Evolutionary conservation across 1,284 basidiomycete genomes (phyloP), one percentile per base, ranked within the genome.

Genomic region (Singerocomus rubriflavus): DNA sequence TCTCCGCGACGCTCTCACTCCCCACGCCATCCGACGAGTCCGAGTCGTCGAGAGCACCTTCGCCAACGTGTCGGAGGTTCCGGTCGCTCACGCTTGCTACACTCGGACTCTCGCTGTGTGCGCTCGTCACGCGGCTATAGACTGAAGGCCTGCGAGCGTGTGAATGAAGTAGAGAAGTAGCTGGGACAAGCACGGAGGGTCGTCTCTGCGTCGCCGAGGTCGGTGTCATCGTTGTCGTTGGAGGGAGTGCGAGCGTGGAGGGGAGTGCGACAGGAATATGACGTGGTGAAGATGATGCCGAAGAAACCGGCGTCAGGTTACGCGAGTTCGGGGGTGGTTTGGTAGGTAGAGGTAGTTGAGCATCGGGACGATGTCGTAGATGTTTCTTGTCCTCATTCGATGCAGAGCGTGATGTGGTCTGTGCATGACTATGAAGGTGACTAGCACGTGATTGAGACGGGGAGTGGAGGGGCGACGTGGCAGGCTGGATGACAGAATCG

Each of bases 1-100:
- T 67, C 10, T 68, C 71, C 4, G 62, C 68, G 1, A 65, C 66
- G 33, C 61, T 60, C 36, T 60, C 57, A 47, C 69, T 68, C 57
- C 64, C 68, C 6, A 52, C 71, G 17, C 70, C 71, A 0, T 72
- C 75, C 16, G 73, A 76, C 2, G 83, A 85, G 66, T 88, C 86
- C 0, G 85, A 88, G 60, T 88, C 85, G 54, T 85, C 83, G 10
- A 91, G 67, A 3, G 84, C 84, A 21, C 88, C 87, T 59, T 89
- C 88, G 11, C 88, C 88, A 3, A 85, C 79, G 57, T 88, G 79
- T 3, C 78, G 71, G 31, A 79, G 66, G 50, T 73, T 81, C 30
- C 52, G 56, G 42, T 59, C 67, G 50, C 70, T 74, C 14, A 73
- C 71, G 49, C 67, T 73, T 31, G 71, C 63, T 16, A 48, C 50